Percentiles rank a stretch among this genome's conserved stretches.
Conservation (phyloP, 1,139 yeast genomes). For the Geotrichum phurueaensis region DNA sequence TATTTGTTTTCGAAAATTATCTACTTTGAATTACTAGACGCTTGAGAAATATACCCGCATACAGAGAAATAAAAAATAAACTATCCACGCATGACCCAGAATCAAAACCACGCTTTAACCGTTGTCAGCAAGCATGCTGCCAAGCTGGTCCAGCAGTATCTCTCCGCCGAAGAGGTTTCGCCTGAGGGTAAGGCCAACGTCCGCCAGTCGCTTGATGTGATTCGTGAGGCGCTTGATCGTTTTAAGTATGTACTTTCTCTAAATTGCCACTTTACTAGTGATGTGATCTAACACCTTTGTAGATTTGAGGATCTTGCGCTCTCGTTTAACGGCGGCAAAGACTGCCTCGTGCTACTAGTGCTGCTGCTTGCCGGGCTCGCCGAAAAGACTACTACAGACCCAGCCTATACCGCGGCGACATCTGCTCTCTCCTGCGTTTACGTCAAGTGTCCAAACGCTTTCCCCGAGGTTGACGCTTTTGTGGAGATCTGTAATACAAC, state of each 20-base stretch:
- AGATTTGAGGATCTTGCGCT: constrained; percentile 56
- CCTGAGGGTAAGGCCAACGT: constrained; percentile 33
- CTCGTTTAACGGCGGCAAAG: constrained; percentile 88
- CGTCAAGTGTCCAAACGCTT: constrained; percentile 63
- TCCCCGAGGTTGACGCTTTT: constrained; percentile 51
- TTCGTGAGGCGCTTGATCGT: constrained; percentile 33
- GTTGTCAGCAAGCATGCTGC: constrained; percentile 21
- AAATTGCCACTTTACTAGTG: background rate
- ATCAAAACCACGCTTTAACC: background rate
- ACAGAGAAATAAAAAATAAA: background rate
- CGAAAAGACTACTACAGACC: constrained; percentile 27
- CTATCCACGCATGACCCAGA: constrained; percentile 4
- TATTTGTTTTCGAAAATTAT: background rate
- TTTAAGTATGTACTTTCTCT: constrained; percentile 27
- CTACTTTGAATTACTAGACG: background rate
- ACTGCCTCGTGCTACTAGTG: constrained; percentile 76
- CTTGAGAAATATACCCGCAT: background rate
- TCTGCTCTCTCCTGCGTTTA: constrained; percentile 48
- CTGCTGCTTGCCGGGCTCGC: constrained; percentile 57
- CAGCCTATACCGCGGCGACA: constrained; percentile 7
- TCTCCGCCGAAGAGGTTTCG: constrained; percentile 18
- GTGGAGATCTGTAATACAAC: constrained; percentile 33
- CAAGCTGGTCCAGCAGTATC: constrained; percentile 21
- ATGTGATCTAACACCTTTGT: constrained; percentile 2
- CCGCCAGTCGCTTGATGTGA: constrained; percentile 30